Percentiles rank a stretch among this genome's conserved stretches.
phyloP scores from a whole-genome alignment of 768 basidiomycete genomes.

The Imleria badia region DNA sequence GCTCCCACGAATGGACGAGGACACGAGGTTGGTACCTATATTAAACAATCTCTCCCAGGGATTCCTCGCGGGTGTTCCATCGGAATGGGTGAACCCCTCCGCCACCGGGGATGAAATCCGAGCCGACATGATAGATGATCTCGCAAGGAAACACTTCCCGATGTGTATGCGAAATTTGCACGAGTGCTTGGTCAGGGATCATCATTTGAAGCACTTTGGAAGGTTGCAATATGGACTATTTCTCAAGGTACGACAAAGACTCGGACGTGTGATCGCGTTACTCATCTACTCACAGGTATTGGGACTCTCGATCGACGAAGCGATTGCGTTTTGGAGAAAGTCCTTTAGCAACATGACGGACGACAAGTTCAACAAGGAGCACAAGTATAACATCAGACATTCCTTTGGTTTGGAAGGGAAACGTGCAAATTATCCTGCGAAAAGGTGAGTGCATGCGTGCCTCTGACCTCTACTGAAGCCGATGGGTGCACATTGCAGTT shows the following conservation, averaged over 20 bases:
- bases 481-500: constrained; percentile 48
- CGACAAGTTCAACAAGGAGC: constrained; percentile 97
- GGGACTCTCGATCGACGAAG: constrained; percentile 93
- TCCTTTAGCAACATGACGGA: constrained; percentile 79
- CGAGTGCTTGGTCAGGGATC: constrained; percentile 69
- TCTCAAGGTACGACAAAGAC: constrained; percentile 66
- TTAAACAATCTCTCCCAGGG: constrained; percentile 91
- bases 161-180: constrained; percentile 94
- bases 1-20: constrained; percentile 91
- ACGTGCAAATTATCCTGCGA: constrained; percentile 91
- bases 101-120: constrained; percentile 67
- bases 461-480: background rate
- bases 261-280: background rate
- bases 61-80: constrained; percentile 87
- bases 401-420: constrained; percentile 93
- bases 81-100: constrained; percentile 68
- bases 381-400: constrained; percentile 97
- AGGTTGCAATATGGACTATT: constrained; percentile 91
- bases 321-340: constrained; percentile 88
- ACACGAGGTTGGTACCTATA: constrained; percentile 85
- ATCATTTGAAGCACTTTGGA: constrained; percentile 91
- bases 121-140: constrained; percentile 91
- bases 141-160: constrained; percentile 89
- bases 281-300: constrained; percentile 57
- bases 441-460: constrained; percentile 53